A percentile compares a stretch with the other conserved stretches of the same genome.
Evolutionary conservation across 2,329 filamentous ascomycete genomes (phyloP).

Genomic region (Beauveria scarabaeidicola): DNA sequence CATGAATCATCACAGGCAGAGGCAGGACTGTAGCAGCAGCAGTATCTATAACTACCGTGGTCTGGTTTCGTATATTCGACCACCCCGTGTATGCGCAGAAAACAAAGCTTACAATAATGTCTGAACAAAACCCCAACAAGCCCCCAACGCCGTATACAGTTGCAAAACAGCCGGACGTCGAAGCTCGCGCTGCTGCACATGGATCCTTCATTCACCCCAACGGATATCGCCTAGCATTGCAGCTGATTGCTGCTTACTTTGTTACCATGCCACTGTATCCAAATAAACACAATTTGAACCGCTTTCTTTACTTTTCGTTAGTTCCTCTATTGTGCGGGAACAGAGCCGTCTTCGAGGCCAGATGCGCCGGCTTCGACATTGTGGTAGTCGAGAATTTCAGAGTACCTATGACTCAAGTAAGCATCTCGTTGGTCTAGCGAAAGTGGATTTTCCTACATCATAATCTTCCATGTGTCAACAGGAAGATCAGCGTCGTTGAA

Average conservation of each 20-base stretch:
- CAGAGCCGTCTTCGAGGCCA: not conserved
- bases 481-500: conserved; percentile 97
- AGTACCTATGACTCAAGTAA: conserved; percentile 60
- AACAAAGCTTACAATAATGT: conserved; percentile 9
- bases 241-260: not conserved
- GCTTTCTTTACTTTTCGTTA: not conserved
- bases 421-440: not conserved
- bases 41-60: conserved; percentile 7
- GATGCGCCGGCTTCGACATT: conserved; percentile 62
- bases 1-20: no score
- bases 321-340: conserved; percentile 2
- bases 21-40: not conserved
- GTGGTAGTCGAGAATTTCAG: conserved; percentile 96
- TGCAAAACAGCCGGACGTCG: not conserved
- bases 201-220: not conserved
- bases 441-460: conserved; percentile 64
- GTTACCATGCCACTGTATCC: not conserved
- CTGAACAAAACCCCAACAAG: conserved; percentile 8
- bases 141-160: conserved; percentile 9
- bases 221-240: not conserved
- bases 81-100: conserved; percentile 4
- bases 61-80: conserved; percentile 8
- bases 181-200: conserved; percentile 1
- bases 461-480: conserved; percentile 99
- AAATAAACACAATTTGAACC: not conserved